Evolutionary conservation across 352 stramenopile species (phyloP), one percentile per base, ranked within the genome.

Genomic region (Phytophthora meadii): DNA sequence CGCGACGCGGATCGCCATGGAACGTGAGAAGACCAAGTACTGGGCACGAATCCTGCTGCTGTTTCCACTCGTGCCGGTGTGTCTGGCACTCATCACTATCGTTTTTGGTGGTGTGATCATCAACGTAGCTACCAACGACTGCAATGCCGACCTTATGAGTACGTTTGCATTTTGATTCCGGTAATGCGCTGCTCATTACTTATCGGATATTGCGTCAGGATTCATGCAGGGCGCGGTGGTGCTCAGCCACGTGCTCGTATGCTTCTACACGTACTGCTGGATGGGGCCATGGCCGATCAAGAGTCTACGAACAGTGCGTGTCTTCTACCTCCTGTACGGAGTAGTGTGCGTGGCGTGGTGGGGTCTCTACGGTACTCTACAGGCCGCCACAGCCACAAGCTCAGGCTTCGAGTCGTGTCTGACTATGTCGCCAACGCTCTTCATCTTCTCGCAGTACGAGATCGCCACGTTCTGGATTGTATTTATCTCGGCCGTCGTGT

Each of bases 261-360:
- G 79, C 44, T 92, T 92, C 54, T 92, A 84, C 57, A 73, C 84
- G 40, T 90, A 89, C 45, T 88, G 79, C 54, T 92, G 81, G 84
- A 90, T 90, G 68, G 79, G 81, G 0, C 79, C 73, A 8, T 60
- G 55, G 40, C 79, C 81, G 10, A 90, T 92, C 54, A 78, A 75
- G 59, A 80, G 72, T 22, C 57, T 90, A 6, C 75, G 76, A 22
- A 84, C 76, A 0, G 54, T 92, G n/a, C 76, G 79, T 10, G 65
- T 92, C 24, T 85, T 90, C 52, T 90, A 92, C 60, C 42, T 84
- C 17, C 11, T 89, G 24, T 92, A 86, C 39, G 83, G 83, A 1
- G 42, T 89, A 9, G 54, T 84, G 22, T 87, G 79, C 40, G 61
- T 88, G 32, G 62, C 64, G n/a, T 92, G 83, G 83, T 92, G 81